These are phyloP conservation scores for Phlebopus sp. DNA, from an alignment of 1,284 basidiomycete genomes.

Conservation along the genomic window DNA sequence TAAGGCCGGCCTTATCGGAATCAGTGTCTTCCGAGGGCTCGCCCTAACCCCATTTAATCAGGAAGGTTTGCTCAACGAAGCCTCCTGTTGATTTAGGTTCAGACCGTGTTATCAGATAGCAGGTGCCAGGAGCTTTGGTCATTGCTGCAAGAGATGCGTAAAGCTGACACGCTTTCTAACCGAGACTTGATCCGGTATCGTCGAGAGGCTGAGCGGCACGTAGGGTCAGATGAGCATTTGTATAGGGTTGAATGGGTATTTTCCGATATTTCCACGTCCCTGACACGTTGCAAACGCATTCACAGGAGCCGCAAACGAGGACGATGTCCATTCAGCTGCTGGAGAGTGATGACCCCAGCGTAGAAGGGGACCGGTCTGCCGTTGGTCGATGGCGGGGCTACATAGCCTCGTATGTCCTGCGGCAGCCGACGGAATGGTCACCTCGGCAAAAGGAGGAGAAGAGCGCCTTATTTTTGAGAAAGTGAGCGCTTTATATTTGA, in stretches of 20 bases:
- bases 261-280: conserved; percentile 6
- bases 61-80: conserved; percentile 10
- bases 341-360: conserved; percentile 77
- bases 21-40: neutral
- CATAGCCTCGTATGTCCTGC: conserved; percentile 80
- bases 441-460: conserved; percentile 43
- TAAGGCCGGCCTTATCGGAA: neutral
- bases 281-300: conserved; percentile 4
- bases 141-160: conserved; percentile 54
- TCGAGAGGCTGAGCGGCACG: conserved; percentile 83
- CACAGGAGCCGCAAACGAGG: conserved; percentile 60
- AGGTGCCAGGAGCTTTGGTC: conserved; percentile 74
- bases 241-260: conserved; percentile 90
- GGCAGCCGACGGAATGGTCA: conserved; percentile 68
- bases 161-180: conserved; percentile 52
- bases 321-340: conserved; percentile 78
- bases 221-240: conserved; percentile 87
- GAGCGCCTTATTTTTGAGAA: conserved; percentile 43
- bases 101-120: conserved; percentile 75
- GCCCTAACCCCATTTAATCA: neutral
- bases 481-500: conserved; percentile 35
- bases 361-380: conserved; percentile 45
- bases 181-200: conserved; percentile 89
- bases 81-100: conserved; percentile 55
- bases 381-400: conserved; percentile 81